These are phyloP conservation scores for Brassica balearica DNA, from an alignment of 441 rosid genomes.

Conservation along the genomic window DNA sequence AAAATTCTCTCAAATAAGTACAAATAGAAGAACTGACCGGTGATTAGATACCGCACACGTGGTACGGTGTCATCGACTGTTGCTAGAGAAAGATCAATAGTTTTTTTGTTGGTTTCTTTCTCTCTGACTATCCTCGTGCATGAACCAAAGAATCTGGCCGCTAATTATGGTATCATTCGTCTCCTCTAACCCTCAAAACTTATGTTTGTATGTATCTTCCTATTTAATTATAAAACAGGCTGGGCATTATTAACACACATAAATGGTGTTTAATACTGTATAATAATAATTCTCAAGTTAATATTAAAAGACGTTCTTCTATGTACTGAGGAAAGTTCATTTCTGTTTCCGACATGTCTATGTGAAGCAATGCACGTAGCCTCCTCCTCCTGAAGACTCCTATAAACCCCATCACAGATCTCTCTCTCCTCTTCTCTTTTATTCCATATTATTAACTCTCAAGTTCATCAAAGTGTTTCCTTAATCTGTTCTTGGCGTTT, in stretches of 20 bases:
- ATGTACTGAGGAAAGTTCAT: slow-evolving; percentile 21
- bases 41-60: slow-evolving; percentile 34
- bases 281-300: not conserved
- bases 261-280: not conserved
- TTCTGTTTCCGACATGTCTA: slow-evolving; percentile 36
- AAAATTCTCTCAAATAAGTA: not conserved
- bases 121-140: slow-evolving; percentile 13
- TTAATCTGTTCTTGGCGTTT: slow-evolving; percentile 8
- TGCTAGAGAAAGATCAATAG: not conserved
- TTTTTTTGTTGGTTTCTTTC: not conserved
- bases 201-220: slow-evolving; percentile 28
- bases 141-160: slow-evolving; percentile 39
- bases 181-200: slow-evolving; percentile 39
- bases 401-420: not conserved
- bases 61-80: slow-evolving; percentile 17
- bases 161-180: slow-evolving; percentile 39
- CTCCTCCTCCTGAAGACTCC: not conserved
- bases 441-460: not conserved
- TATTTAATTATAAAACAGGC: slow-evolving; percentile 29
- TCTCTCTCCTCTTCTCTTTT: not conserved
- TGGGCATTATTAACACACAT: slow-evolving; percentile 28
- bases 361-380: slow-evolving; percentile 41
- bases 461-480: slow-evolving; percentile 23
- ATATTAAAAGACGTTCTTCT: not conserved
- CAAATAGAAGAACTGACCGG: slow-evolving; percentile 20